phyloP scores from a whole-genome alignment of 257 asterid genomes.

The Ligustrum vulgare region DNA sequence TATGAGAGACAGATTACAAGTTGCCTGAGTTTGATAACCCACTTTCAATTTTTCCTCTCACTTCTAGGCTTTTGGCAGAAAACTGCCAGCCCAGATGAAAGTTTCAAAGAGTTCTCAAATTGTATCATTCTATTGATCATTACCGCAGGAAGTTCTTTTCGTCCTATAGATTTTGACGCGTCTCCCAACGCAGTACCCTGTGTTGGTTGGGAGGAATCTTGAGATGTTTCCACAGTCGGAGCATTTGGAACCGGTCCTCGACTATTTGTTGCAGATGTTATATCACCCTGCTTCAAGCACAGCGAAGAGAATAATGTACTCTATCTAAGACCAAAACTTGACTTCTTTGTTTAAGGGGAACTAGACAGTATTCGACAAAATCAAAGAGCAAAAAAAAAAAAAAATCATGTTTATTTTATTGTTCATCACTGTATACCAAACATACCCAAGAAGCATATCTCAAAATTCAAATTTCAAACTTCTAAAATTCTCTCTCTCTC shows the following conservation, averaged over 20 bases:
- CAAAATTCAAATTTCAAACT: neutral
- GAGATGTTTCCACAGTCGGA: slow-evolving; percentile 38
- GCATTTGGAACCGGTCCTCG: slow-evolving; percentile 28
- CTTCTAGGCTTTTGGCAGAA: neutral
- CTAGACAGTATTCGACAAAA: neutral
- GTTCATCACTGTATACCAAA: neutral
- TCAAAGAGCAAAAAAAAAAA: neutral
- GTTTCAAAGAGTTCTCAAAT: neutral
- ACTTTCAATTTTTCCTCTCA: neutral
- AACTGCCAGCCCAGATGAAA: neutral
- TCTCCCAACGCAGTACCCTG: slow-evolving; percentile 32
- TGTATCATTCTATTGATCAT: slow-evolving; percentile 5
- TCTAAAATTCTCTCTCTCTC: neutral
- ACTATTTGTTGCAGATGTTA: slow-evolving; percentile 26
- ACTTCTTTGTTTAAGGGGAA: neutral
- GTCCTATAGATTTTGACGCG: slow-evolving; percentile 34
- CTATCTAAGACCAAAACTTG: slow-evolving; percentile 1
- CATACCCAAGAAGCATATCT: neutral
- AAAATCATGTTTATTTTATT: neutral
- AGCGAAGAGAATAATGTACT: slow-evolving; percentile 16
- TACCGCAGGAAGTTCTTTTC: slow-evolving; percentile 84
- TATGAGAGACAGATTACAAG: neutral
- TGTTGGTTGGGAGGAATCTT: slow-evolving; percentile 24
- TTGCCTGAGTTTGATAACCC: neutral
- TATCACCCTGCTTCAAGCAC: slow-evolving; percentile 36